Conservation (phyloP, 164 flowering plant species). For the Sedum album region DNA sequence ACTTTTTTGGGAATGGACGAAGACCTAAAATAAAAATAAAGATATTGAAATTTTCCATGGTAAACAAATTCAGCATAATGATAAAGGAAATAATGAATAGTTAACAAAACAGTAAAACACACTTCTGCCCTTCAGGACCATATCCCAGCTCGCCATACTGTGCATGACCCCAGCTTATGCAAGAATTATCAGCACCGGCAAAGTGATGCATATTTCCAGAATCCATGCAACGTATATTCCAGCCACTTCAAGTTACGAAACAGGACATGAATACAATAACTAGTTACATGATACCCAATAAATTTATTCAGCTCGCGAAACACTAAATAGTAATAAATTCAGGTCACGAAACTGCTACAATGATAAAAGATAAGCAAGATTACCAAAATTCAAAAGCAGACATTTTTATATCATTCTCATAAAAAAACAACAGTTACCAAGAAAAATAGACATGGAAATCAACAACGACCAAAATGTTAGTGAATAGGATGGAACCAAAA, state of each 20-base stretch:
- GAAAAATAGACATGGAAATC: no score
- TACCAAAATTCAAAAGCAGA: no score
- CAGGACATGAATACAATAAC: background rate
- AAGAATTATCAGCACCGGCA: constrained; percentile 87
- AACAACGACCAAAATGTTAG: no score
- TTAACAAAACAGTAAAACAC: constrained; percentile 12
- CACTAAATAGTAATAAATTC: background rate
- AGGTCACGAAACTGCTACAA: no score
- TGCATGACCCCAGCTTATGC: constrained; percentile 97
- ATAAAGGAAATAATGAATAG: no score
- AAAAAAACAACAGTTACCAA: no score
- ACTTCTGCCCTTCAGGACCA: no score
- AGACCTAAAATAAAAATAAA: constrained; percentile 77
- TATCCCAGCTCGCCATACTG: constrained; percentile 92
- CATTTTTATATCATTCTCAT: no score
- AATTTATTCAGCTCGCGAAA: background rate
- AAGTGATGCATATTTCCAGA: constrained; percentile 81
- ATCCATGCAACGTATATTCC: constrained; percentile 97
- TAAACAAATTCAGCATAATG: background rate
- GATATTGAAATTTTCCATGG: background rate
- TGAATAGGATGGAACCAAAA: background rate
- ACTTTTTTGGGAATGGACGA: constrained; percentile 90
- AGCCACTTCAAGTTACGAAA: constrained; percentile 46
- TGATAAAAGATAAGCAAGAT: no score
- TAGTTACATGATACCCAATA: background rate